Conservation (phyloP, 2,329 filamentous ascomycete genomes). For the Fusarium drepaniforme region DNA sequence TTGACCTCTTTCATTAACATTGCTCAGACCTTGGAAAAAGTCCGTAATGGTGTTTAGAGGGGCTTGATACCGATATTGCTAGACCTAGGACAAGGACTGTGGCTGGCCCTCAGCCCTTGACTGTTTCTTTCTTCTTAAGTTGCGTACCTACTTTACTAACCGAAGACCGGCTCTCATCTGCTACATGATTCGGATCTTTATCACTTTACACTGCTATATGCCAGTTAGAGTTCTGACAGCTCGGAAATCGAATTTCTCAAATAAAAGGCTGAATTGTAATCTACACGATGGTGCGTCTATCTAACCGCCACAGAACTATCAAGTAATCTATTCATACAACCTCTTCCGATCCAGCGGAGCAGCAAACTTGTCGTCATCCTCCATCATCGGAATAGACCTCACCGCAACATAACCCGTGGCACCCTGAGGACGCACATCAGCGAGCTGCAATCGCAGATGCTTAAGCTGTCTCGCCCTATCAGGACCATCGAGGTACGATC, state of each 20-base stretch:
- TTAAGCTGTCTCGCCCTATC: constrained; percentile 7
- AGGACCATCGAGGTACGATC: constrained; percentile 10
- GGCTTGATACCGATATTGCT: too few relatives aligned
- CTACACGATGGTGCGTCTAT: neutral
- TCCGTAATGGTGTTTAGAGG: too few relatives aligned
- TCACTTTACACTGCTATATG: too few relatives aligned
- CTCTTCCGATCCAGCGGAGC: constrained; percentile 1
- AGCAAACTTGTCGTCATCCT: neutral
- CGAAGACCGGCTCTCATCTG: too few relatives aligned
- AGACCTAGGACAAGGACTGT: too few relatives aligned
- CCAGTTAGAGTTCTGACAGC: fast-evolving
- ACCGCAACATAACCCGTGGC: constrained; percentile 17
- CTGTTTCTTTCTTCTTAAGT: too few relatives aligned
- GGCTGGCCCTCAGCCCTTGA: too few relatives aligned
- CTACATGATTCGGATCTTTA: fast-evolving
- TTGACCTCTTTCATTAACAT: too few relatives aligned
- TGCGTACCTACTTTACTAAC: too few relatives aligned
- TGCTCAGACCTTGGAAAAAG: too few relatives aligned
- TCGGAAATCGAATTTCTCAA: neutral
- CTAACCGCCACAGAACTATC: neutral
- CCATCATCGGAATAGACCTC: neutral
- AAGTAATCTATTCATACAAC: neutral
- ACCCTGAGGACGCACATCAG: constrained; percentile 1
- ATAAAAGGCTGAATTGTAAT: neutral
- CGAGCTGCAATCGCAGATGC: constrained; percentile 11